A percentile compares a stretch with the other conserved stretches of the same genome.
Conservation (phyloP, 148 eudicot species). For the Rhododendron mucronatum region DNA sequence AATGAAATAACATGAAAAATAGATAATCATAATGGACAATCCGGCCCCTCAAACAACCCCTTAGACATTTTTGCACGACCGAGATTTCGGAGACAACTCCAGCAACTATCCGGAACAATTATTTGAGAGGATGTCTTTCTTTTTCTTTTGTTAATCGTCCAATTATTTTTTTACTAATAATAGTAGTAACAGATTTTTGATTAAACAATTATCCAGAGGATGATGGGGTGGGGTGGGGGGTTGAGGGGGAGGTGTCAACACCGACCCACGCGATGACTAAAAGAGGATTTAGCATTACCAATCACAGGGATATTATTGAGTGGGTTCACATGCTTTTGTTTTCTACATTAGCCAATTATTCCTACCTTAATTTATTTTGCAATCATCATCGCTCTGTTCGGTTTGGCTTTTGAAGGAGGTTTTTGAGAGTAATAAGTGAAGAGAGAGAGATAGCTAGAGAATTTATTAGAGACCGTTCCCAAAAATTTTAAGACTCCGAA, state of each 20-base stretch:
- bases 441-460: no score
- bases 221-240: not conserved
- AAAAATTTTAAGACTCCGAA: rapidly evolving
- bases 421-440: no score
- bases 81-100: not conserved
- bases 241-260: not conserved
- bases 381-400: not conserved
- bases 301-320: not conserved
- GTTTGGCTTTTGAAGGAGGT: no score
- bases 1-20: no score
- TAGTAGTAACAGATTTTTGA: not conserved
- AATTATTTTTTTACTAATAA: no score
- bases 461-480: no score
- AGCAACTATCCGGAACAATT: not conserved
- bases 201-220: not conserved
- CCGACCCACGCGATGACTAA: constrained; percentile 9
- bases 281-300: not conserved
- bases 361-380: not conserved
- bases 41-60: no score
- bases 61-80: not conserved
- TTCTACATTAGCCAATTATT: not conserved
- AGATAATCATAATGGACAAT: no score
- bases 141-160: not conserved
- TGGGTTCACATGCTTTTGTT: not conserved
- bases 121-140: not conserved